Evolutionary conservation across 1,284 basidiomycete genomes (phyloP).

Genomic region (Wallemia hederae): DNA sequence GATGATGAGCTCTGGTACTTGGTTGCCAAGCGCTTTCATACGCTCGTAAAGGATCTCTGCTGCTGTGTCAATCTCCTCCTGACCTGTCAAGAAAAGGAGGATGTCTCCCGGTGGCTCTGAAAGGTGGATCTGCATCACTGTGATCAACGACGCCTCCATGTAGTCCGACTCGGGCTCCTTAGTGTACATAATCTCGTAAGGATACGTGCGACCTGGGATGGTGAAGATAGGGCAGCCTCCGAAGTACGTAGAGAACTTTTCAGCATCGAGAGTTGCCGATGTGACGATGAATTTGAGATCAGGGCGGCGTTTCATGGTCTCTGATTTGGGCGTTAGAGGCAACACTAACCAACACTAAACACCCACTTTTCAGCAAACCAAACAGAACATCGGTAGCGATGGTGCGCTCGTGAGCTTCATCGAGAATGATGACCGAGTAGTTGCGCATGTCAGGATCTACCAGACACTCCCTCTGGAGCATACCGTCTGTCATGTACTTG

Average conservation of each 20-base stretch:
- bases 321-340: constrained; percentile 19
- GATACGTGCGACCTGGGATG: constrained; percentile 96
- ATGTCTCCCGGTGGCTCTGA: constrained; percentile 92
- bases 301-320: constrained; percentile 71
- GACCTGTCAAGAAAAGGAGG: constrained; percentile 87
- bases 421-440: constrained; percentile 91
- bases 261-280: constrained; percentile 92
- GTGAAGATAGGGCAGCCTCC: constrained; percentile 96
- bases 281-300: constrained; percentile 96
- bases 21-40: constrained; percentile 87
- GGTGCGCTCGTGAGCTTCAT: constrained; percentile 94
- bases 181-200: constrained; percentile 88
- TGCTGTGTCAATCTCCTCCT: constrained; percentile 92
- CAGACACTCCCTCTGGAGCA: constrained; percentile 86
- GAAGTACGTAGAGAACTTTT: constrained; percentile 98
- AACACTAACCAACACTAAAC: not conserved
- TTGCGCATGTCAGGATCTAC: constrained; percentile 75
- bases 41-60: constrained; percentile 94
- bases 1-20: constrained; percentile 87
- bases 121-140: constrained; percentile 96
- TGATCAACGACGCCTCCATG: constrained; percentile 88
- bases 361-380: constrained; percentile 75
- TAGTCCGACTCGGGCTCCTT: constrained; percentile 98
- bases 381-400: constrained; percentile 95
- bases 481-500: constrained; percentile 99